phyloP scores from a whole-genome alignment of 1,284 basidiomycete genomes.

The Ustilago nuda region DNA sequence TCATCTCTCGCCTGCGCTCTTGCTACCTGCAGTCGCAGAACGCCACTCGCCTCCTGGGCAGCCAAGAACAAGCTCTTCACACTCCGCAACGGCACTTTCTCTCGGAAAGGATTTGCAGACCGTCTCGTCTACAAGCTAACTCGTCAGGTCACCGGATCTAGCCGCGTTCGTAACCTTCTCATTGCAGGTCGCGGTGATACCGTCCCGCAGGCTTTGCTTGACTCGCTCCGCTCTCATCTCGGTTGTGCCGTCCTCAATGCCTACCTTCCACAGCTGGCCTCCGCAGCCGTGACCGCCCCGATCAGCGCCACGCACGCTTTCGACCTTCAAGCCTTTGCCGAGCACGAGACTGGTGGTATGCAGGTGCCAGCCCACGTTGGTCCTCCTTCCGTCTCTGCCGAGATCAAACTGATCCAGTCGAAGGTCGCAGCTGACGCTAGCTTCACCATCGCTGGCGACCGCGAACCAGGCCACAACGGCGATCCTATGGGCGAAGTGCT shows the following conservation, averaged over 20 bases:
- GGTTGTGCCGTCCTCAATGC: slow-evolving; percentile 63
- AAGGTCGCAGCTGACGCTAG: slow-evolving; percentile 26
- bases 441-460: slow-evolving; percentile 38
- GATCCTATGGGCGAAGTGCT: slow-evolving; percentile 61
- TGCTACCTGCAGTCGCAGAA: slow-evolving; percentile 27
- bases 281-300: slow-evolving; percentile 45
- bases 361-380: slow-evolving; percentile 60
- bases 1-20: slow-evolving; percentile 52
- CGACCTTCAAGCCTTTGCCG: slow-evolving; percentile 66
- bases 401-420: slow-evolving; percentile 64
- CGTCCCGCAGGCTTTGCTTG: slow-evolving; percentile 58
- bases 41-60: slow-evolving; percentile 31
- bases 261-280: slow-evolving; percentile 44
- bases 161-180: slow-evolving; percentile 34
- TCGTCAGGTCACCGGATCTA: slow-evolving; percentile 36
- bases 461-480: slow-evolving; percentile 22
- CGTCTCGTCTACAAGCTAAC: slow-evolving; percentile 33
- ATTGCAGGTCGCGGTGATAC: slow-evolving; percentile 43
- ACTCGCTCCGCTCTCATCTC: slow-evolving; percentile 60
- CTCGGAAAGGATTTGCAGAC: slow-evolving; percentile 45
- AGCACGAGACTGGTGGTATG: slow-evolving; percentile 45
- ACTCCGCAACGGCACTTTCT: slow-evolving; percentile 58
- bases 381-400: slow-evolving; percentile 61
- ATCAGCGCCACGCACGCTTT: slow-evolving; percentile 58
- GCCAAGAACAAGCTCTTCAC: slow-evolving; percentile 51